Evolutionary conservation across 257 asterid genomes (phyloP).

Genomic region (Solanum habrochaites): DNA sequence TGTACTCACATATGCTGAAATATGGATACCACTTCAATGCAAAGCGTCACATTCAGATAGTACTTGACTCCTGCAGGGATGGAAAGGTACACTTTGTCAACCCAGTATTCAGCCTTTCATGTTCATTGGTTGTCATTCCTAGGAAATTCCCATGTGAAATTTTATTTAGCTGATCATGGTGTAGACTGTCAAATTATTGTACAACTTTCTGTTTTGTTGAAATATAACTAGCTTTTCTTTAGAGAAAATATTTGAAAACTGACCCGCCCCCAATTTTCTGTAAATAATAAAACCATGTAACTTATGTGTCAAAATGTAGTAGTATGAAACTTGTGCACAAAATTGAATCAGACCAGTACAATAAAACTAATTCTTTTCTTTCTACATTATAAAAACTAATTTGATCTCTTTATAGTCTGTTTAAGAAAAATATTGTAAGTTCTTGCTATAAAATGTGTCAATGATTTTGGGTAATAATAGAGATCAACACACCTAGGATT

Average conservation of each 20-base stretch:
- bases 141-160: neutral
- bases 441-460: neutral
- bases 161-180: neutral
- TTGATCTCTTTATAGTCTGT: neutral
- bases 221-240: neutral
- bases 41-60: conserved; percentile 65
- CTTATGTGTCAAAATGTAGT: neutral
- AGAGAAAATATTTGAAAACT: neutral
- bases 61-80: conserved; percentile 53
- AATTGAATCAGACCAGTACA: neutral
- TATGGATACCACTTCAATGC: conserved; percentile 66
- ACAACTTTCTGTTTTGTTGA: neutral
- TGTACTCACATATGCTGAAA: conserved; percentile 55
- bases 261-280: neutral
- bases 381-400: neutral
- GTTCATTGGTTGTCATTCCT: neutral
- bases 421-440: neutral
- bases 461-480: neutral
- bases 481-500: neutral
- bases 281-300: neutral
- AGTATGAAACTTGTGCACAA: neutral
- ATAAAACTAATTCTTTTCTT: neutral
- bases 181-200: neutral
- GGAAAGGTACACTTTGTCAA: conserved; percentile 55
- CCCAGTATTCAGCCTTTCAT: neutral